Base-by-base conservation (phyloP, 1,284 basidiomycete genomes). In the Fomitopsis pinicola region DNA sequence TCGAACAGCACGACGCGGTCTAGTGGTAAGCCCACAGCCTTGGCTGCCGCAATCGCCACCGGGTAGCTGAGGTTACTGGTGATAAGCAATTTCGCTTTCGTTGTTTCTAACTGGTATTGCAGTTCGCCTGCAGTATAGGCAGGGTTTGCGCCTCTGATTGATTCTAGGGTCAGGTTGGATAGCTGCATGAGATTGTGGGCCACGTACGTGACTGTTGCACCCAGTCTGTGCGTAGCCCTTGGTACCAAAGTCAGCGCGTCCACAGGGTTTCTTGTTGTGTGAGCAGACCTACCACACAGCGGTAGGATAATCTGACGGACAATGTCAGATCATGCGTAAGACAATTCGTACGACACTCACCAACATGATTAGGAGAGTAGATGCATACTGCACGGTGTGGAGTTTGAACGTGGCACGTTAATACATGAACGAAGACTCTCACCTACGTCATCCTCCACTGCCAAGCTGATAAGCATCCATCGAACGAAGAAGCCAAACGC, bases 221-320 rank as follows among this genome's bases (percentile, higher is more conserved):
- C 89, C 8, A 89, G 72, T 44, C 82, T 79, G 64, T 91, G 89
- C 2, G 78, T 73, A 1, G 88, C 91, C 90, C 68, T 62, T 57
- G 26, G 26, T 28, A 48, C 14, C 17, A n/a, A 45, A 15, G 10
- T 59, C 10, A 45, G 17, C 8, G 33, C 6, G 19, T 45, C 42
- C 17, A 48, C 17, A 33, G 14, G 14, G 28, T 14, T 15, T 42
- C 17, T 8, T 2, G 5, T 50, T 5, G 15, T 8, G 30, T 9
- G 3, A 35, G 8, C 22, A 8, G 19, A 45, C 35, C 46, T 22
- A 60, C 54, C 91, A 93, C 15, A 91, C 74, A 5, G 76, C 76
- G n/a, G 84, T 74, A 1, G 83, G 81, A 64, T 91, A 92, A 69
- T 91, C 89, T 87, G 1, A 53, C 26, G 10, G 15, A 45, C 14